Percentiles rank a stretch among this genome's conserved stretches.
Evolutionary conservation across 2,329 filamentous ascomycete genomes (phyloP).

Genomic region (Ascochyta rabiei): DNA sequence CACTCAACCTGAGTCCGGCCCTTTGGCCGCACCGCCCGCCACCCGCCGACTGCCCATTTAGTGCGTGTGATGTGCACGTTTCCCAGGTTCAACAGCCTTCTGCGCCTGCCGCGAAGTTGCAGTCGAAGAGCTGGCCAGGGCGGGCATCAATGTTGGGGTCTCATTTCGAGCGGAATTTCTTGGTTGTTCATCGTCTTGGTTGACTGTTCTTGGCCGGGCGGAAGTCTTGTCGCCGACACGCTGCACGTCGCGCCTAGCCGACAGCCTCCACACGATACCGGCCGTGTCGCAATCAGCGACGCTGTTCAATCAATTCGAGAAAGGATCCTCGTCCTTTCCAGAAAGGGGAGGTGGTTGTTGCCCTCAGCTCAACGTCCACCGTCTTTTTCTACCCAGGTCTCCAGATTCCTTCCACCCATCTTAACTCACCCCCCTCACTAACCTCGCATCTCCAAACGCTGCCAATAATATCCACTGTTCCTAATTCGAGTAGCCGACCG

Average conservation of each 20-base stretch:
- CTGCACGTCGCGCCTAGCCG: slow-evolving; percentile 8
- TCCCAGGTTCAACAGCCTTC: slow-evolving; percentile 5
- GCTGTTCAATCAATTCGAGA: slow-evolving; percentile 1
- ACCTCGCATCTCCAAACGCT: neutral
- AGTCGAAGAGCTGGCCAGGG: slow-evolving; percentile 11
- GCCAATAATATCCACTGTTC: neutral
- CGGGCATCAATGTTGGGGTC: slow-evolving; percentile 3
- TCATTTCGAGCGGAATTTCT: slow-evolving; percentile 15
- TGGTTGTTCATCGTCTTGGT: slow-evolving; percentile 8
- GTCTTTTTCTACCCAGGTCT: neutral
- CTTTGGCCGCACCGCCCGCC: slow-evolving; percentile 5
- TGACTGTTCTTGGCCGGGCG: slow-evolving; percentile 9
- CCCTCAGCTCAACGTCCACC: slow-evolving; percentile 1
- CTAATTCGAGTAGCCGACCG: neutral
- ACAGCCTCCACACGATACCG: slow-evolving; percentile 2
- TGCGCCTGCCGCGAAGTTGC: slow-evolving; percentile 7
- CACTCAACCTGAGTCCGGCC: slow-evolving; percentile 8
- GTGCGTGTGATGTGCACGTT: slow-evolving; percentile 11
- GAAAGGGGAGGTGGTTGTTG: slow-evolving; percentile 11
- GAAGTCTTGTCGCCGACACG: slow-evolving; percentile 15
- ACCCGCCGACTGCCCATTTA: slow-evolving; percentile 6
- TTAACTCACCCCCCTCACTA: neutral
- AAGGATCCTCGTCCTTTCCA: slow-evolving; percentile 8
- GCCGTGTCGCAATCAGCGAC: slow-evolving; percentile 15
- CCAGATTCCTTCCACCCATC: neutral